Base-by-base conservation (phyloP, 2,329 filamentous ascomycete species). In the Colletotrichum incanum region DNA sequence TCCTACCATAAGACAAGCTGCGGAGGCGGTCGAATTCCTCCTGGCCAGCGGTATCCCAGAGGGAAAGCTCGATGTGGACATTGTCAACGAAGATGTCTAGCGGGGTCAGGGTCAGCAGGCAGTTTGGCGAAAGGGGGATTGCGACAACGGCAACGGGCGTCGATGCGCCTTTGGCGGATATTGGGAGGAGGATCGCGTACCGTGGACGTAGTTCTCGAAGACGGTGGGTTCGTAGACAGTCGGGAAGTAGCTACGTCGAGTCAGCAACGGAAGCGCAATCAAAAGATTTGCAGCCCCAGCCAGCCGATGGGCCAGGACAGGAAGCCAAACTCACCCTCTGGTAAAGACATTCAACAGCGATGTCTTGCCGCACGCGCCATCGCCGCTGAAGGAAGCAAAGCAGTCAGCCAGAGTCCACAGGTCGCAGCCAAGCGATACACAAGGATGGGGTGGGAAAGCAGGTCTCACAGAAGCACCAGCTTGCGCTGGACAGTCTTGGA, bases 121-220 rank as follows among this genome's bases (percentile, higher is more conserved):
- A 16, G 26, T 49, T 49, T 39, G 43, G 43, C 39, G 18, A 39
- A n/a, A 16, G 23, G 45, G n/a, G 34, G 28, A 31, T 62, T 26
- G 58, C 45, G 49, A 54, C n/a, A 23, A 12, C 3, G 11, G 43
- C 55, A 20, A 26, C 26, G 18, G 41, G 2, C 28, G 59, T 20
- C 64, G 49, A 7, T 41, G 55, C 23, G 45, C 45, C 16, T 20
- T 52, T 52, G 45, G 60, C 31, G 3, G 16, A 14, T 49, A 52
- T 34, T n/a, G 20, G 50, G 28, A 23, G 49, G 2, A 71, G 64
- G 49, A 64, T 45, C 49, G 80, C 88, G 80, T 89, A 97, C 94
- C 95, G 82, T 99, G 96, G 75, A 99, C 96, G 84, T 98, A 99
- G 85, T 99, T 99, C 83, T 99, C 96, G 84, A 98, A 98, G 76